Conservation (phyloP, 2,329 filamentous ascomycete species). For the Metarhizium sp. region DNA sequence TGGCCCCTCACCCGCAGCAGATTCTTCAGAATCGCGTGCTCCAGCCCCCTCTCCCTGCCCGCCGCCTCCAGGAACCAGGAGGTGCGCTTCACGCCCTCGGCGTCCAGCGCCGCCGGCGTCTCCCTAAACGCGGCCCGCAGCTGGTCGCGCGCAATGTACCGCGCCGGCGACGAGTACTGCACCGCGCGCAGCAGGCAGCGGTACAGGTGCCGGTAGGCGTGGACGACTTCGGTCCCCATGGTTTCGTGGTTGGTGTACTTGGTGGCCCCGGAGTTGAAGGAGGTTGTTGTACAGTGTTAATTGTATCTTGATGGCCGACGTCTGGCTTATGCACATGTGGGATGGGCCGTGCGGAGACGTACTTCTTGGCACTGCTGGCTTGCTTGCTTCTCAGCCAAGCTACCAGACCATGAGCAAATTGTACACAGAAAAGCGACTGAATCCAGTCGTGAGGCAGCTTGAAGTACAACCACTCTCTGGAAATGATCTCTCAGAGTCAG, state of each 20-base stretch:
- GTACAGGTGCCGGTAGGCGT: conserved; percentile 63
- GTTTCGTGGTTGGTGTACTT: background rate
- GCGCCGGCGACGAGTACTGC: conserved; percentile 59
- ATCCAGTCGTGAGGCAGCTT: too few relatives aligned
- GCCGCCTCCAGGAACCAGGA: conserved; percentile 62
- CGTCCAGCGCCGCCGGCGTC: conserved; percentile 31
- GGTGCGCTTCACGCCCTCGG: conserved; percentile 50
- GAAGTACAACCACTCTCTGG: too few relatives aligned
- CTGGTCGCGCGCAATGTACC: conserved; percentile 51
- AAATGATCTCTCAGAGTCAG: too few relatives aligned
- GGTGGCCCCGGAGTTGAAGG: too few relatives aligned
- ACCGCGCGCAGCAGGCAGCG: conserved; percentile 59
- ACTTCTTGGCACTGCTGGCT: too few relatives aligned
- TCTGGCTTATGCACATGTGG: too few relatives aligned
- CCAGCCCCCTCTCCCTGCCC: conserved; percentile 51
- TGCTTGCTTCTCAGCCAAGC: too few relatives aligned
- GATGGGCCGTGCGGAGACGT: too few relatives aligned
- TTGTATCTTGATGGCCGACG: too few relatives aligned
- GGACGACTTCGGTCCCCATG: conserved; percentile 36
- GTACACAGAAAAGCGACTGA: too few relatives aligned
- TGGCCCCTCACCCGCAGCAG: conserved; percentile 34
- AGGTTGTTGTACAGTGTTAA: too few relatives aligned
- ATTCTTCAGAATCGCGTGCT: conserved; percentile 65
- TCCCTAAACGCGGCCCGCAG: conserved; percentile 51
- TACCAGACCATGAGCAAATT: too few relatives aligned